Evolutionary conservation across 2,329 filamentous ascomycete species (phyloP).

Genomic region (Sporothrix variecibatus): DNA sequence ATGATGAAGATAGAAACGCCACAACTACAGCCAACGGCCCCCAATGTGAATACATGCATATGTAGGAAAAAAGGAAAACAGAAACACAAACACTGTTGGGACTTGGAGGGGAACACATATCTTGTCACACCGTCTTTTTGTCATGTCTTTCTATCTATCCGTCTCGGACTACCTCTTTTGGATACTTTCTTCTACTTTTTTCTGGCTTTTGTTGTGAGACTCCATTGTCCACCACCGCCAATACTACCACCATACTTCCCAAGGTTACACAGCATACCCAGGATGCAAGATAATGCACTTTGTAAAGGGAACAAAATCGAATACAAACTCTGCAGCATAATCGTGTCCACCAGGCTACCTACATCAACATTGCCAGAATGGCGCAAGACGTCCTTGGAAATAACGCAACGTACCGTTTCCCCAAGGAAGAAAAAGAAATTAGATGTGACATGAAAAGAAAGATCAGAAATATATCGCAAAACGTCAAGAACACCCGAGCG

Average conservation of each 20-base stretch:
- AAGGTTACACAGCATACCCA: neutral
- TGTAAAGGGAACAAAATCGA: neutral
- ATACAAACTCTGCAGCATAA: too few relatives aligned
- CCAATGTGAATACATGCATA: neutral
- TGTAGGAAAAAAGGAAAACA: neutral
- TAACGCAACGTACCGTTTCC: neutral
- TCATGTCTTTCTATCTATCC: neutral
- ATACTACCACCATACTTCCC: neutral
- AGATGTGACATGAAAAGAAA: neutral
- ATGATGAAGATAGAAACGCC: neutral
- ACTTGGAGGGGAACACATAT: neutral
- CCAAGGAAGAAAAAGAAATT: neutral
- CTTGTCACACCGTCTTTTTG: constrained; percentile 16
- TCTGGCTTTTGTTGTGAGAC: neutral
- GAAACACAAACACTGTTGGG: neutral
- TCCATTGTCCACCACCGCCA: neutral
- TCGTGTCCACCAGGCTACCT: neutral
- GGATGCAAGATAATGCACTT: constrained; percentile 10
- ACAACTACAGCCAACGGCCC: neutral
- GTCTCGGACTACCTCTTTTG: neutral
- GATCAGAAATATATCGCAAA: neutral
- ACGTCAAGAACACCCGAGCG: neutral
- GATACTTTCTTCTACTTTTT: neutral
- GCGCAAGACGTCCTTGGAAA: neutral
- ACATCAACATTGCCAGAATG: neutral